phyloP scores from a whole-genome alignment of 306 rosid species.

The Prunus mongolica region DNA sequence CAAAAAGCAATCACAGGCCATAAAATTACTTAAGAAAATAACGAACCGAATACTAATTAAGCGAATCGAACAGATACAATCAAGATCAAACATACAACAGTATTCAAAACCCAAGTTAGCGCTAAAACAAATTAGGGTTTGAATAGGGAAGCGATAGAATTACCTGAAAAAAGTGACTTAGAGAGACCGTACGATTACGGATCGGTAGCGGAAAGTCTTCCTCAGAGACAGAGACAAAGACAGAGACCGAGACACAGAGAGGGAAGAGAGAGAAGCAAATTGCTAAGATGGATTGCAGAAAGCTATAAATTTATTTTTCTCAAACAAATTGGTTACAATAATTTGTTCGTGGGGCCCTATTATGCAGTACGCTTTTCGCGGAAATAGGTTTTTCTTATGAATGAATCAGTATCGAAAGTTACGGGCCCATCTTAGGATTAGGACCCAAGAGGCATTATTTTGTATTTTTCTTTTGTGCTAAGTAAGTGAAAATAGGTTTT shows the following conservation, averaged over 20 bases:
- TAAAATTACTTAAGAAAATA: neutral
- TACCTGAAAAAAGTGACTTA: conserved; percentile 13
- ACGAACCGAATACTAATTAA: neutral
- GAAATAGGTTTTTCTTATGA: neutral
- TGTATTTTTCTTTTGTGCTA: neutral
- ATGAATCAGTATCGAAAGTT: neutral
- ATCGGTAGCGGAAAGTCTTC: conserved; percentile 6
- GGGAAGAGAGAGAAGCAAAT: neutral
- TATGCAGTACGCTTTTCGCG: neutral
- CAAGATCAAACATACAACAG: neutral
- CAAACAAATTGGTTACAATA: neutral
- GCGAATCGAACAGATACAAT: neutral
- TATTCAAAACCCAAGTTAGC: neutral
- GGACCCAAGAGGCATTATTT: neutral
- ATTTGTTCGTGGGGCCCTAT: conserved; percentile 4
- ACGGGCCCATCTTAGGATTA: neutral
- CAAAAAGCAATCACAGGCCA: neutral
- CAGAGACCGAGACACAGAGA: neutral
- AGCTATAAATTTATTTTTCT: neutral
- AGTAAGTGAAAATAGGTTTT: neutral
- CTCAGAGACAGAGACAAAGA: neutral
- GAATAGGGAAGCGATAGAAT: neutral
- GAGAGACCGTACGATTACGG: neutral
- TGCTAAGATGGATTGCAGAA: conserved; percentile 10
- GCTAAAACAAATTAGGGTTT: neutral